These are phyloP conservation scores for Lachnellula suecica DNA, from an alignment of 2,329 filamentous ascomycete species.

Conservation along the genomic window DNA sequence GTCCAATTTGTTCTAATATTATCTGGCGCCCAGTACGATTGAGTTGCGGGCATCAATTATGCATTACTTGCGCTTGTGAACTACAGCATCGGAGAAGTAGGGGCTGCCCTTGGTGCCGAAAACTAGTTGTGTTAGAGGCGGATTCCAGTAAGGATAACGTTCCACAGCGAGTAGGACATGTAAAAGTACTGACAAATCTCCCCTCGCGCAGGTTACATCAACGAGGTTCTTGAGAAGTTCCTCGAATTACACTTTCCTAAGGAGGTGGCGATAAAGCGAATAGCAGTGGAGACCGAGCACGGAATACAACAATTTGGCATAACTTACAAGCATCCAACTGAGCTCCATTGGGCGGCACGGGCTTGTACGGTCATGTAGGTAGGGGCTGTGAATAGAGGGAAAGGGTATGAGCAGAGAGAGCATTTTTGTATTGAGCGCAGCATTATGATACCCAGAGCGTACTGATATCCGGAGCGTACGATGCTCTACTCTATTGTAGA, in stretches of 20 bases:
- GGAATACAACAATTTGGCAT: slow-evolving; percentile 71
- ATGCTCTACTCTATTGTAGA: no score
- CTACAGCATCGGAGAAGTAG: slow-evolving; percentile 70
- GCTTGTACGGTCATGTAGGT: slow-evolving; percentile 62
- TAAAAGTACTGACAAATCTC: neutral
- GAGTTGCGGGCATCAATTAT: slow-evolving; percentile 75
- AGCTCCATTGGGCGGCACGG: no score
- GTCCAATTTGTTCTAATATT: slow-evolving; percentile 76
- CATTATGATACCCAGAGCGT: no score
- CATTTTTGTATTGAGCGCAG: no score
- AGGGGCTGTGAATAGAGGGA: no score
- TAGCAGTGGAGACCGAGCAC: slow-evolving; percentile 73
- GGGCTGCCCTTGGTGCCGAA: slow-evolving; percentile 75
- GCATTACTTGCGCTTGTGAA: slow-evolving; percentile 79
- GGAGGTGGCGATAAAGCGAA: slow-evolving; percentile 66
- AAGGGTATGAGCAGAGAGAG: no score
- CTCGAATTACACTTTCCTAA: slow-evolving; percentile 74
- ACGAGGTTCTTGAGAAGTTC: slow-evolving; percentile 65
- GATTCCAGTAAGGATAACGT: no score
- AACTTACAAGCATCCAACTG: slow-evolving; percentile 53
- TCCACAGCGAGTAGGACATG: slow-evolving; percentile 51
- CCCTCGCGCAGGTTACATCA: slow-evolving; percentile 59
- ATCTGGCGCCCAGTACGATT: slow-evolving; percentile 81
- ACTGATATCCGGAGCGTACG: no score
- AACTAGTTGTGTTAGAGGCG: slow-evolving; percentile 68